Evolutionary conservation across 1,284 basidiomycete genomes (phyloP), one percentile per base, ranked within the genome.

Genomic region (Ceratobasidium sp.): DNA sequence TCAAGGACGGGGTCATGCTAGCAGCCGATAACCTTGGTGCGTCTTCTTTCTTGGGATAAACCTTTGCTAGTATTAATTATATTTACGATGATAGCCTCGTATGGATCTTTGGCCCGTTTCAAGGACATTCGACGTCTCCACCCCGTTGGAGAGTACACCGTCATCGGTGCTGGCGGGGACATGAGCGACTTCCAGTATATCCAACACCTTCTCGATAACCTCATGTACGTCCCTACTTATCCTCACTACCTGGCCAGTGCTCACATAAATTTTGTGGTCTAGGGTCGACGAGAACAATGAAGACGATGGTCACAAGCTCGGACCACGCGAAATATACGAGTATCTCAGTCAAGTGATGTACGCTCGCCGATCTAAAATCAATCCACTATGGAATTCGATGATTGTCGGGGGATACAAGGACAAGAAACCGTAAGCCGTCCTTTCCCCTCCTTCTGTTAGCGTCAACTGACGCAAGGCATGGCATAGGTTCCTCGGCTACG

Each of bases 141-240:
- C 81, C 84, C 92, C 9, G 91, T 99, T 43, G 97, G 97, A 6
- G 86, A 88, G 44, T 90, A 92, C 84, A 97, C 97, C 51, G 88
- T 98, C 77, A 87, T 99, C 79, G 98, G 95, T 19, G 97, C 95
- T 1, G 91, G 95, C 46, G 98, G 97, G 46, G 97, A 99, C 86
- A 96, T 99, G 92, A 94, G 94, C 81, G 98, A 99, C 86, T 99
- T 96, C 86, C 98, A 99, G 84, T 93, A 95, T 84, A 89, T 99
- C 80, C 94, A 97, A 82, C 88, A 88, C 78, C 82, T 92, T 77
- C 89, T 96, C 52, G 91, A 95, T 78, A 88, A 89, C 52, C 86
- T 95, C 67, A 88, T 91, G 84, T 84, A 32, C n/a, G 82, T 77
- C 19, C 15, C n/a, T 1, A 19, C 22, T 54, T 40, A 40, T 19